phyloP scores from a whole-genome alignment of 768 basidiomycete species.

The Amanita fuliginea region DNA sequence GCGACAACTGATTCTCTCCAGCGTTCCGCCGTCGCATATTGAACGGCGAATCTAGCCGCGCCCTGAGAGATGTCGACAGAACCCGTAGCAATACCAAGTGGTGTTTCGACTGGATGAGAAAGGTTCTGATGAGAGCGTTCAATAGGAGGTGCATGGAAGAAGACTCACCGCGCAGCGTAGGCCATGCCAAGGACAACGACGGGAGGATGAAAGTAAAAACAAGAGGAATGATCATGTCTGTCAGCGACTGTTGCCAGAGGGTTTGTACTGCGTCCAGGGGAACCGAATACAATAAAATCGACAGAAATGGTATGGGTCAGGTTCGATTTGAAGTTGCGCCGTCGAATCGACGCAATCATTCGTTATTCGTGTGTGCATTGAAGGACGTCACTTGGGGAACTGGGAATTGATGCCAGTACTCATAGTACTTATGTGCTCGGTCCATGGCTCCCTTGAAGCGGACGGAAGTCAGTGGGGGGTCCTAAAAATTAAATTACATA shows the following conservation, averaged over 20 bases:
- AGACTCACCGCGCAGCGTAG: slow-evolving; percentile 19
- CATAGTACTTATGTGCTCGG: too few relatives aligned
- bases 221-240: not conserved
- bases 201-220: slow-evolving; percentile 17
- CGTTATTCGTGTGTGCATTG: too few relatives aligned
- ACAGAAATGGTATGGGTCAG: too few relatives aligned
- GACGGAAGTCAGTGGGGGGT: too few relatives aligned
- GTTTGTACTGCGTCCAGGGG: not conserved
- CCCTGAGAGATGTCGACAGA: slow-evolving; percentile 33
- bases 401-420: too few relatives aligned
- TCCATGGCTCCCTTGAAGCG: too few relatives aligned
- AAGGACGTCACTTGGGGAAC: too few relatives aligned
- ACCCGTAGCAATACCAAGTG: slow-evolving; percentile 48
- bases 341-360: too few relatives aligned
- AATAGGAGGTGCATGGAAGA: slow-evolving; percentile 18
- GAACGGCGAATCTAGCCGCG: slow-evolving; percentile 49
- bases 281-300: too few relatives aligned
- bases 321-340: too few relatives aligned
- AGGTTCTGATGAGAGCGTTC: slow-evolving; percentile 29
- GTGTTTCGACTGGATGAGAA: slow-evolving; percentile 24
- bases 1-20: slow-evolving; percentile 49
- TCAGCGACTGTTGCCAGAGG: not conserved
- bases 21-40: slow-evolving; percentile 52
- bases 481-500: too few relatives aligned
- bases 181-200: slow-evolving; percentile 20